These are phyloP conservation scores for Stentor coeruleus DNA, from an alignment of 73 alveolate genomes.

Conservation along the genomic window DNA sequence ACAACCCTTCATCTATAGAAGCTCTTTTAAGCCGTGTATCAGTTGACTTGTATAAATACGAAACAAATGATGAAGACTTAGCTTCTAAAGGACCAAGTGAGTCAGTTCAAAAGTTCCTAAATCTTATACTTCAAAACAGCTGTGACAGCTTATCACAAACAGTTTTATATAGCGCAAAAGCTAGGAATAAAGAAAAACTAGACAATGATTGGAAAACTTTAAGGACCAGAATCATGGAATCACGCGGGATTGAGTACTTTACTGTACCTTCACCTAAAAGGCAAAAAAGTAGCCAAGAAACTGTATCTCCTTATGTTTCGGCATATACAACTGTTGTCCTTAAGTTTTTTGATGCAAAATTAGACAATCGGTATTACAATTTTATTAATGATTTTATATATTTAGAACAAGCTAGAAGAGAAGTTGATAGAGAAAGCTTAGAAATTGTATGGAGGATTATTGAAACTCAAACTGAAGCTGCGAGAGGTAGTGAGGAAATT, in stretches of 20 bases:
- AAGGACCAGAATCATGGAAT: background rate
- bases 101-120: background rate
- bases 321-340: background rate
- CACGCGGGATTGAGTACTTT: constrained; percentile 12
- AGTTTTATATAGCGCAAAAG: background rate
- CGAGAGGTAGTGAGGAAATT: background rate
- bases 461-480: background rate
- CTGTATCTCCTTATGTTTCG: background rate
- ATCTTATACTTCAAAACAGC: background rate
- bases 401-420: background rate
- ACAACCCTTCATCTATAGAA: constrained; percentile 9
- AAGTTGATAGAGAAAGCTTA: constrained; percentile 13
- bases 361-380: background rate
- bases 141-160: background rate
- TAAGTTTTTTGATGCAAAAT: background rate
- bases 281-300: background rate
- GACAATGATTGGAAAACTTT: background rate
- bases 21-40: background rate
- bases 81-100: background rate
- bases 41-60: background rate
- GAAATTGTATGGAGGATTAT: background rate
- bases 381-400: background rate
- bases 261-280: constrained; percentile 10
- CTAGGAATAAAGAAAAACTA: background rate
- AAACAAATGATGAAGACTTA: background rate